A percentile compares a stretch with the other conserved stretches of the same genome.
Evolutionary conservation across 2,329 filamentous ascomycete genomes (phyloP).

Genomic region (Nectriaceae sp.): DNA sequence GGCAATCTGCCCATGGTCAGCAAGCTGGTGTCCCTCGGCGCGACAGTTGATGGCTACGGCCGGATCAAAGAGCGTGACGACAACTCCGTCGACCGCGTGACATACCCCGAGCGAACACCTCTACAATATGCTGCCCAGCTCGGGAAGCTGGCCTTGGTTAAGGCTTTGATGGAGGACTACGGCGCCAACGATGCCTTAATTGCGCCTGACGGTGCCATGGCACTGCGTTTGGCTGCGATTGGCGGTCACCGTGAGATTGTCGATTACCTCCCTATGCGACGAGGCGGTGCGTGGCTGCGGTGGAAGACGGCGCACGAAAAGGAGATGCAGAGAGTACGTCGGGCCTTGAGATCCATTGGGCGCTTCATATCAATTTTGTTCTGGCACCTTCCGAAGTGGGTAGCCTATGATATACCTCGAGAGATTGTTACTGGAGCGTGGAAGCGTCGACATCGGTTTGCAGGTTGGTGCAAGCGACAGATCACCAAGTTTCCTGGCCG

Average conservation of each 20-base stretch:
- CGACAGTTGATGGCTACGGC: conserved; percentile 34
- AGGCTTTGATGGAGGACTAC: conserved; percentile 41
- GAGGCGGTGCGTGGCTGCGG: conserved; percentile 40
- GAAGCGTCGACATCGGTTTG: conserved; percentile 29
- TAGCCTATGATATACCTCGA: conserved; percentile 31
- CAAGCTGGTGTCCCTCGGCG: conserved; percentile 36
- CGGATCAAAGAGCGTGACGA: neutral
- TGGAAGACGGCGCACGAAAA: conserved; percentile 36
- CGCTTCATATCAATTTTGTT: conserved; percentile 27
- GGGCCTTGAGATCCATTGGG: conserved; percentile 23
- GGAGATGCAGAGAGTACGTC: conserved; percentile 28
- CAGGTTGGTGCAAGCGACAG: conserved; percentile 32
- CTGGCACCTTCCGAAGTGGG: conserved; percentile 33
- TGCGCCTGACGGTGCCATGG: conserved; percentile 47
- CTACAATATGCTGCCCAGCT: conserved; percentile 44
- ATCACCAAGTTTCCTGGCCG: conserved; percentile 27
- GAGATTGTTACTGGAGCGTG: conserved; percentile 17
- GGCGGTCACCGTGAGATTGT: conserved; percentile 46
- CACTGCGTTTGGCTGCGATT: conserved; percentile 45
- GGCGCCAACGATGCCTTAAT: conserved; percentile 45
- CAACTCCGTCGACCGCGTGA: neutral
- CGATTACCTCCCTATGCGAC: conserved; percentile 40
- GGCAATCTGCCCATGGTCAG: conserved; percentile 36
- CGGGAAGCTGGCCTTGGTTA: conserved; percentile 43
- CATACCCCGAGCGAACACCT: conserved; percentile 38